phyloP scores from a whole-genome alignment of 2,329 filamentous ascomycete genomes.

The Rutstroemia sp. region DNA sequence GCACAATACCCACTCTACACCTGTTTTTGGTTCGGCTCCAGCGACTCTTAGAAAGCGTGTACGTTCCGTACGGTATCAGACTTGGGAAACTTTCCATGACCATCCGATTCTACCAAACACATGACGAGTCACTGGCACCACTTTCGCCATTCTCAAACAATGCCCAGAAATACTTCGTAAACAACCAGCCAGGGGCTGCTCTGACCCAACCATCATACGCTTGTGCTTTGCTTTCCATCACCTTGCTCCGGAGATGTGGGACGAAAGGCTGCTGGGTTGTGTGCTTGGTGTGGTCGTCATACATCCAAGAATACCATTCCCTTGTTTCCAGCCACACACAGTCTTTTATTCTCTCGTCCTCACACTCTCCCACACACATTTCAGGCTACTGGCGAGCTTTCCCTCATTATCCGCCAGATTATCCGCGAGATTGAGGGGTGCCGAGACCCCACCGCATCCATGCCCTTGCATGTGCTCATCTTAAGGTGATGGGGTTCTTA shows the following conservation, averaged over 20 bases:
- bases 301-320: too few relatives aligned
- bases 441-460: slow-evolving; percentile 5
- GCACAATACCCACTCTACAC: slow-evolving; percentile 2
- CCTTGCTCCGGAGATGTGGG: slow-evolving; percentile 2
- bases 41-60: neutral
- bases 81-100: neutral
- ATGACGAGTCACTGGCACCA: slow-evolving; percentile 4
- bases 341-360: neutral
- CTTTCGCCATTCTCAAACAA: slow-evolving; percentile 7
- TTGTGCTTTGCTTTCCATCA: neutral
- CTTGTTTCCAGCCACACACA: too few relatives aligned
- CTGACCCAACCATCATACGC: slow-evolving; percentile 1
- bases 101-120: neutral
- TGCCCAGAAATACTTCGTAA: neutral
- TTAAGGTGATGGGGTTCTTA: slow-evolving; percentile 9
- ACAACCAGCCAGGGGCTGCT: slow-evolving; percentile 1
- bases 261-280: neutral
- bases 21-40: neutral
- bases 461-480: slow-evolving; percentile 11
- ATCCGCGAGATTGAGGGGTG: slow-evolving; percentile 13
- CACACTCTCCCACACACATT: neutral
- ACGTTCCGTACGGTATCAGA: neutral
- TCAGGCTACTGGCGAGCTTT: slow-evolving; percentile 8
- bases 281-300: slow-evolving; percentile 1
- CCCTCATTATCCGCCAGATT: slow-evolving; percentile 10